Evolutionary conservation across 495 filamentous ascomycete species (phyloP), one percentile per base, ranked within the genome.

Genomic region (Penicillium roqueforti): DNA sequence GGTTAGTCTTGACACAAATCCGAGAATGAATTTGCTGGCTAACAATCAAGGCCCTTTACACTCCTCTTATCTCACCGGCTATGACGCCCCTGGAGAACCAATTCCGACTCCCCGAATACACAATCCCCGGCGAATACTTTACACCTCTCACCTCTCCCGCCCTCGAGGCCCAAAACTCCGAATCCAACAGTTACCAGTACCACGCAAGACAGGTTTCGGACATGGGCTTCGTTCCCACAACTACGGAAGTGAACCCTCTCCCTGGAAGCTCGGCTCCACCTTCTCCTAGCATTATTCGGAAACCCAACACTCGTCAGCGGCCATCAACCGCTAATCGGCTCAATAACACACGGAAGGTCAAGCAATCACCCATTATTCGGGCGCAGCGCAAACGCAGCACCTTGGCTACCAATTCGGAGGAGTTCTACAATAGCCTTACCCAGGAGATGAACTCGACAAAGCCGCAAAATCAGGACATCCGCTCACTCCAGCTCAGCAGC

Each of bases 141-240:
- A 97, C 91, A 59, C 93, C 93, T 5, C 76, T 98, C 40, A 95
- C 88, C 1, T 97, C 93, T 22, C 93, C 93, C 0, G 92, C 92
- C 4, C 78, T 97, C 29, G 85, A 92, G 67, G 88, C 89, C 10
- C 90, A 95, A 65, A 84, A 83, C 51, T 70, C 84, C 70, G 61
- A 67, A 32, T 63, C 68, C 11, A 69, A 57, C 32, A 66, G 45
- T 31, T 76, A 68, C 45, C 64, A 63, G 22, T 68, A 70, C 47
- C 65, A 69, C 26, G 56, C 67, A 9, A 58, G 59, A 45, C 72
- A 71, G 25, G 51, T 74, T 62, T 66, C 69, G 3, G 69, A 76
- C 28, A 52, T 73, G 62, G 68, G 73, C 54, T 68, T 77, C 53
- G 26, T 75, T 51, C 74, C 70, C 31, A 80, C 78, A 0, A 78